Conservation (phyloP, 208 protist genomes). For the Zelonia costaricensis region DNA sequence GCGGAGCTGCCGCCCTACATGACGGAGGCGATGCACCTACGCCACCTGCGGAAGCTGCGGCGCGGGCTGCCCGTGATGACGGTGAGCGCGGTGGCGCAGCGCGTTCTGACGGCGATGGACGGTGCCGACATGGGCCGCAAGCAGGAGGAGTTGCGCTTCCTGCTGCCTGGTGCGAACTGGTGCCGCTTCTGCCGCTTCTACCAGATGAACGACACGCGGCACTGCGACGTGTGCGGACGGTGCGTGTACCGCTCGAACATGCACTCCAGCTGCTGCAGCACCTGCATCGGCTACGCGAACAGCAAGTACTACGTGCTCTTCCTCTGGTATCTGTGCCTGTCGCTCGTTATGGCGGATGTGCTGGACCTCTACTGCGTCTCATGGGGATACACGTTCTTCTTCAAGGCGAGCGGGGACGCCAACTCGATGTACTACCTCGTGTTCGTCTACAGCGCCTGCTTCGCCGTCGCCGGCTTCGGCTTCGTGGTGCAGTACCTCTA, state of each 20-base stretch:
- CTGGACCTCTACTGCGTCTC: constrained; percentile 26
- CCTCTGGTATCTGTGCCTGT: constrained; percentile 30
- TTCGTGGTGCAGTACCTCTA: constrained; percentile 22
- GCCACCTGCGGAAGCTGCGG: constrained; percentile 37
- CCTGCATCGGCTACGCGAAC: constrained; percentile 82
- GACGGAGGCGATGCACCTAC: constrained; percentile 36
- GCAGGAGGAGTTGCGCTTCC: constrained; percentile 52
- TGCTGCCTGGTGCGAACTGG: constrained; percentile 45
- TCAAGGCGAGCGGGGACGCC: constrained; percentile 9
- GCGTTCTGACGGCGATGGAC: constrained; percentile 30
- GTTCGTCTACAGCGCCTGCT: constrained; percentile 23
- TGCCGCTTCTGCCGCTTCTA: constrained; percentile 74
- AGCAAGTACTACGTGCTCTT: constrained; percentile 79
- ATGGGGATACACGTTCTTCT: constrained; percentile 31
- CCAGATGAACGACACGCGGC: constrained; percentile 73
- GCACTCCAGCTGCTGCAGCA: constrained; percentile 83
- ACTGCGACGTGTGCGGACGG: constrained; percentile 74
- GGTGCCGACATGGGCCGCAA: constrained; percentile 24
- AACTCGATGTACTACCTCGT: constrained; percentile 32
- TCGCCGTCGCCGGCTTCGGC: background rate
- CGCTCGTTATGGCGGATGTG: constrained; percentile 14
- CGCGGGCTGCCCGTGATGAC: constrained; percentile 35
- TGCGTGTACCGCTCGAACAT: constrained; percentile 79
- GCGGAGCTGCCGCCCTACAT: constrained; percentile 32
- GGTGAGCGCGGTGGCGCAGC: constrained; percentile 42